These are phyloP conservation scores for Cladorrhinum samala DNA, from an alignment of 495 filamentous ascomycete genomes.

Conservation along the genomic window DNA sequence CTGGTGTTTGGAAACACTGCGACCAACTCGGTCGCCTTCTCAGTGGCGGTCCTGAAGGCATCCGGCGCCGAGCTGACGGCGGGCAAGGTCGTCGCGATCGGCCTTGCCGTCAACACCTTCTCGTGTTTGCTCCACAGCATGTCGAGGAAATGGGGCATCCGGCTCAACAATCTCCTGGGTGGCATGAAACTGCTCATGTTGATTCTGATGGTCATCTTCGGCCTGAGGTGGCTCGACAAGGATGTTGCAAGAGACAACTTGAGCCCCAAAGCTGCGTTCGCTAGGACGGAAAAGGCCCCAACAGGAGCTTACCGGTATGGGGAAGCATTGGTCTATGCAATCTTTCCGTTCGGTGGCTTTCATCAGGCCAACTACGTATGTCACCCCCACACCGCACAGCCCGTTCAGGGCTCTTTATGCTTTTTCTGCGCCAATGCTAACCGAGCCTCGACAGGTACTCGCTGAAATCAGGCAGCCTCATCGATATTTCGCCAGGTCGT, in stretches of 20 bases:
- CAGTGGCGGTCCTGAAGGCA: slow-evolving; percentile 9
- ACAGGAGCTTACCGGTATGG: slow-evolving; percentile 13
- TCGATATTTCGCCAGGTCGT: slow-evolving; percentile 13
- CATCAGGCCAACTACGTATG: slow-evolving; percentile 21
- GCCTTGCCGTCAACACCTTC: slow-evolving; percentile 26
- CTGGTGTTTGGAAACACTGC: slow-evolving; percentile 18
- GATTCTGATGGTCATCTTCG: slow-evolving; percentile 27
- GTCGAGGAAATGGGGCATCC: slow-evolving; percentile 20
- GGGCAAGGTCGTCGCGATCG: slow-evolving; percentile 11
- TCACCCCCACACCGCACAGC: too few species aligned
- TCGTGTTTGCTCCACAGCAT: slow-evolving; percentile 47
- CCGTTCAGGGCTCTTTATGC: too few species aligned
- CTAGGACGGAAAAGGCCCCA: slow-evolving; percentile 7
- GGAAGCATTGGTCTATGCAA: slow-evolving; percentile 36
- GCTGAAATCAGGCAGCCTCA: slow-evolving; percentile 16
- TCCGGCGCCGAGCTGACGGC: background rate
- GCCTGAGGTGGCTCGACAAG: slow-evolving; percentile 6
- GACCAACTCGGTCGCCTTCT: slow-evolving; percentile 16
- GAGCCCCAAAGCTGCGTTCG: slow-evolving; percentile 1
- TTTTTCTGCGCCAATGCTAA: too few species aligned
- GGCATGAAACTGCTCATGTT: slow-evolving; percentile 24
- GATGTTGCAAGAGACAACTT: slow-evolving; percentile 13
- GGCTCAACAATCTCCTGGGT: slow-evolving; percentile 18
- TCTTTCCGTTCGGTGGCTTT: slow-evolving; percentile 20
- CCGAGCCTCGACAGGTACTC: slow-evolving; percentile 8